Evolutionary conservation across 2,329 filamentous ascomycete genomes (phyloP).

Genomic region (Pseudocercospora pini-densiflorae): DNA sequence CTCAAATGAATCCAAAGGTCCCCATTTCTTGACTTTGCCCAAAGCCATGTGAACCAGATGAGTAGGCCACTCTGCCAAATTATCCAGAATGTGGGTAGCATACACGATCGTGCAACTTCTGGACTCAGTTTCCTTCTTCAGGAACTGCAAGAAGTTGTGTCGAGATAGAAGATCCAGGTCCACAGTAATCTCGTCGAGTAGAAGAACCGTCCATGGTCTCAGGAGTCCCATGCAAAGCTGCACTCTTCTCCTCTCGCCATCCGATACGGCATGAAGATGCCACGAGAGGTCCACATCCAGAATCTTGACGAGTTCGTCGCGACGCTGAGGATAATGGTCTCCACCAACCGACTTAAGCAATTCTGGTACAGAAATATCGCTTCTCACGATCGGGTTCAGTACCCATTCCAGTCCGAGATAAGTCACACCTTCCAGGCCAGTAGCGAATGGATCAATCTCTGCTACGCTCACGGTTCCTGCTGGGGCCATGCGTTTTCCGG

Average conservation of each 20-base stretch:
- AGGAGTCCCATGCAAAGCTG: constrained; percentile 96
- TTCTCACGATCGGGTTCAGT: constrained; percentile 92
- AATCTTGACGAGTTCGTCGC: constrained; percentile 85
- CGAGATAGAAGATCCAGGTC: constrained; percentile 88
- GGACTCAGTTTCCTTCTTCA: constrained; percentile 83
- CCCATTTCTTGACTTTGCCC: constrained; percentile 86
- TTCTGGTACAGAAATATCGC: constrained; percentile 88
- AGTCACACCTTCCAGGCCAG: constrained; percentile 88
- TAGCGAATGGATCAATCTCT: constrained; percentile 88
- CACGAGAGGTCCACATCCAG: constrained; percentile 90
- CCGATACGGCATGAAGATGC: constrained; percentile 95
- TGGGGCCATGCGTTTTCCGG: constrained; percentile 92
- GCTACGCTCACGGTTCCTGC: constrained; percentile 73
- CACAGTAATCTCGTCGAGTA: constrained; percentile 96
- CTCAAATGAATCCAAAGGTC: constrained; percentile 71
- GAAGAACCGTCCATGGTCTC: constrained; percentile 85
- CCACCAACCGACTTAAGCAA: constrained; percentile 86
- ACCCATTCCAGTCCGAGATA: constrained; percentile 99
- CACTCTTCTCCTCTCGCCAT: constrained; percentile 88
- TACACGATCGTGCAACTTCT: constrained; percentile 92
- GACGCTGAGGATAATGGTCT: constrained; percentile 76
- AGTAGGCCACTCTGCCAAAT: constrained; percentile 91
- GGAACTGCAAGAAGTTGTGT: constrained; percentile 81
- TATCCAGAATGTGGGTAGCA: constrained; percentile 96
- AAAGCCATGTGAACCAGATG: constrained; percentile 96